Percentiles rank a stretch among this genome's conserved stretches.
phyloP scores from a whole-genome alignment of 2,329 filamentous ascomycete species.

The Emmonsia crescens region DNA sequence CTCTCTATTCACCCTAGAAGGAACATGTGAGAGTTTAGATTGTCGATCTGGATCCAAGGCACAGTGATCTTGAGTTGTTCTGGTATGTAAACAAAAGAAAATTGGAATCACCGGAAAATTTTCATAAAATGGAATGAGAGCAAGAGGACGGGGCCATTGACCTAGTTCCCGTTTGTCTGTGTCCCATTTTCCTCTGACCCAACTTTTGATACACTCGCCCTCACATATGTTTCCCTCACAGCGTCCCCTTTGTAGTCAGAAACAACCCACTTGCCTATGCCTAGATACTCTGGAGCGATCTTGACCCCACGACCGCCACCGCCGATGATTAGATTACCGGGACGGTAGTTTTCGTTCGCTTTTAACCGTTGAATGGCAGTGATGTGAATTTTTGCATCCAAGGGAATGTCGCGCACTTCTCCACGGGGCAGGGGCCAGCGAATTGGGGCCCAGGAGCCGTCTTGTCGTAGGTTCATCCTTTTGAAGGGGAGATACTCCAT shows the following conservation, averaged over 20 bases:
- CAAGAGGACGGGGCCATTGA: background rate
- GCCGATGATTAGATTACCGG: conserved; percentile 69
- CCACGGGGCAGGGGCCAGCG: conserved; percentile 69
- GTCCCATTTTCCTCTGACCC: background rate
- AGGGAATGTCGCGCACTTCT: conserved; percentile 65
- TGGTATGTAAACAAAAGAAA: background rate
- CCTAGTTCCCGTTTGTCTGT: background rate
- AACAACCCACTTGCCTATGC: conserved; percentile 63
- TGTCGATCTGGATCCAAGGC: background rate
- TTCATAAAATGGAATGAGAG: background rate
- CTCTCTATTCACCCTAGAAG: background rate
- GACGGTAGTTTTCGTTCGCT: conserved; percentile 53
- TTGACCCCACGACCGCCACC: conserved; percentile 62
- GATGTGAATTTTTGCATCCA: conserved; percentile 58
- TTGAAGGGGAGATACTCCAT: conserved; percentile 78
- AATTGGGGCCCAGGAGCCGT: conserved; percentile 70
- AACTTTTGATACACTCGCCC: conserved; percentile 26
- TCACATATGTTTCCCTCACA: conserved; percentile 57
- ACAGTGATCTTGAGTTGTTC: background rate
- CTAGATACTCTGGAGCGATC: conserved; percentile 48
- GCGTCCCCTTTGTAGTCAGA: conserved; percentile 54
- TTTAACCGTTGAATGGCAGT: conserved; percentile 65
- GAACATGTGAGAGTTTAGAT: background rate
- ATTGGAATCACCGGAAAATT: background rate
- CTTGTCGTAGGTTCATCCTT: conserved; percentile 62